These are phyloP conservation scores for Colletotrichum theobromicola DNA, from an alignment of 2,329 filamentous ascomycete genomes.

Conservation along the genomic window DNA sequence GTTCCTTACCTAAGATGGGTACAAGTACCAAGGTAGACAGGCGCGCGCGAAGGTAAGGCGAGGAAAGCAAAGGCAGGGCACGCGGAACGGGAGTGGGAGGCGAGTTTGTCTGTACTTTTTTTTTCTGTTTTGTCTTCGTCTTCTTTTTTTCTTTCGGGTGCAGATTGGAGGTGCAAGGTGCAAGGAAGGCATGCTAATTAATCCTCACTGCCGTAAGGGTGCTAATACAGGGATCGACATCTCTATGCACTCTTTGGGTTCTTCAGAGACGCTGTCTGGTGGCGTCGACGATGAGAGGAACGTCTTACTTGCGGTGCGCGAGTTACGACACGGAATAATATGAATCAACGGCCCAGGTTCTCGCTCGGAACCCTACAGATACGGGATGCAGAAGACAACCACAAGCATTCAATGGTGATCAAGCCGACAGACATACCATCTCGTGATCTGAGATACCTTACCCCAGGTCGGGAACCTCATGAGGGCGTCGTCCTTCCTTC, in stretches of 20 bases:
- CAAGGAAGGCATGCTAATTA: slow-evolving; percentile 1
- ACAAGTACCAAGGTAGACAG: background rate
- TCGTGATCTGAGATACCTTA: background rate
- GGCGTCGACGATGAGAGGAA: background rate
- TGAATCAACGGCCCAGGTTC: background rate
- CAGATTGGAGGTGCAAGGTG: background rate
- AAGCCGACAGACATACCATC: background rate
- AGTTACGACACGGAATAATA: background rate
- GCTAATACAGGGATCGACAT: slow-evolving; percentile 14
- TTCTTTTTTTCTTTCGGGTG: background rate
- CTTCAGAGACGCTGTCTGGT: slow-evolving; percentile 20
- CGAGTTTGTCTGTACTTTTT: background rate
- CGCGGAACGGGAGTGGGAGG: background rate
- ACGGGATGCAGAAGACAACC: background rate
- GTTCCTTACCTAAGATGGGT: background rate
- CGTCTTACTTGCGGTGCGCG: background rate
- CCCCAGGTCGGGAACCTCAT: background rate
- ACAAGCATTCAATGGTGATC: background rate
- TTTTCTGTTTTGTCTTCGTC: background rate
- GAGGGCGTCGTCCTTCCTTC: background rate
- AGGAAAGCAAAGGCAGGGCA: background rate
- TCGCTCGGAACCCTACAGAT: background rate
- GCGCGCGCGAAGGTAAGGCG: background rate
- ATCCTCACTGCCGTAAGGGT: slow-evolving; percentile 14
- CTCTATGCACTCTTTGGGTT: slow-evolving; percentile 19